Conservation (phyloP, 2,329 filamentous ascomycete genomes). For the Cadophora gregata region DNA sequence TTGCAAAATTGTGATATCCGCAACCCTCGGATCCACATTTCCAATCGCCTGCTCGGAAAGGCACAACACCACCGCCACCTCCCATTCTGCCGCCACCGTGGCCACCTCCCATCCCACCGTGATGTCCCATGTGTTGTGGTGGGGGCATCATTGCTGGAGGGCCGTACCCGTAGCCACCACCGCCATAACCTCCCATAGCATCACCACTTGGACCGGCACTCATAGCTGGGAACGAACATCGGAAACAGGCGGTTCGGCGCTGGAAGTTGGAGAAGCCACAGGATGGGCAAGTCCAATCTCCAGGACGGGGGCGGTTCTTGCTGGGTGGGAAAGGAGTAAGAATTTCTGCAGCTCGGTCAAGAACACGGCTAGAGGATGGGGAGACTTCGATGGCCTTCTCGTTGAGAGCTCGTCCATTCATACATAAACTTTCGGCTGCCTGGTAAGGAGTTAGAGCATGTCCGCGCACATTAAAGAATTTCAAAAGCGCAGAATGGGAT, state of each 20-base stretch:
- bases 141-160: slow-evolving; percentile 83
- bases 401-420: slow-evolving; percentile 97
- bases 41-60: slow-evolving; percentile 98
- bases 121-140: slow-evolving; percentile 73
- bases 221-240: slow-evolving; percentile 98
- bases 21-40: slow-evolving; percentile 98
- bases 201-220: slow-evolving; percentile 74
- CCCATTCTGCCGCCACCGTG: slow-evolving; percentile 74
- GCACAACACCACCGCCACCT: slow-evolving; percentile 83
- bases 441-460: slow-evolving; percentile 51
- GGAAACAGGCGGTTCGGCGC: slow-evolving; percentile 96
- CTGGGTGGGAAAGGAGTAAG: slow-evolving; percentile 96
- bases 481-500: slow-evolving; percentile 32
- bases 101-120: slow-evolving; percentile 58
- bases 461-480: slow-evolving; percentile 42
- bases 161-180: slow-evolving; percentile 66
- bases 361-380: slow-evolving; percentile 92
- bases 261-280: slow-evolving; percentile 99
- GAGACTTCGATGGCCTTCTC: slow-evolving; percentile 99
- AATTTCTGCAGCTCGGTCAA: slow-evolving; percentile 94
- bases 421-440: slow-evolving; percentile 97
- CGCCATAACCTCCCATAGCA: slow-evolving; percentile 68
- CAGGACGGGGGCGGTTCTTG: slow-evolving; percentile 96
- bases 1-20: slow-evolving; percentile 98
- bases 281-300: slow-evolving; percentile 98